These are phyloP conservation scores for Lactarius psammicola DNA, from an alignment of 768 basidiomycete species.

Conservation along the genomic window DNA sequence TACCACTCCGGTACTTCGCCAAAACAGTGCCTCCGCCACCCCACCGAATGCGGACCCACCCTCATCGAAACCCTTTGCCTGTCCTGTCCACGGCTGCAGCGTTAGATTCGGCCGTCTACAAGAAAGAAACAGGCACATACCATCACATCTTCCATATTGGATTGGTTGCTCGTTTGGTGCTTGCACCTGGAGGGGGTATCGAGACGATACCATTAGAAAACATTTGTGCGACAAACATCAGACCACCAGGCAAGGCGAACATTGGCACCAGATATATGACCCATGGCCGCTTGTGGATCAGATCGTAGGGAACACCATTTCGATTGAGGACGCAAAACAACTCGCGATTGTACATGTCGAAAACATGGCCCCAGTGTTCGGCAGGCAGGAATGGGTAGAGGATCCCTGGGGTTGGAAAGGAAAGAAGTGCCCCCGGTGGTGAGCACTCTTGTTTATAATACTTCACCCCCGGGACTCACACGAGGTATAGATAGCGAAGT, in stretches of 20 bases:
- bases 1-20: neutral
- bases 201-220: neutral
- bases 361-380: neutral
- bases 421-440: neutral
- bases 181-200: conserved; percentile 17
- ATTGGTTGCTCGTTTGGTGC: neutral
- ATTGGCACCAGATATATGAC: neutral
- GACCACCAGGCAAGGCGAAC: neutral
- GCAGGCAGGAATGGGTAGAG: neutral
- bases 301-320: neutral
- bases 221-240: neutral
- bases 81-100: neutral
- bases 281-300: neutral
- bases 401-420: neutral
- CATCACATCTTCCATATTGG: conserved; percentile 2
- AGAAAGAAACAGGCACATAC: neutral
- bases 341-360: neutral
- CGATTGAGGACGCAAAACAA: neutral
- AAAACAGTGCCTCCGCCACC: neutral
- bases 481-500: neutral
- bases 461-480: neutral
- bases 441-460: neutral
- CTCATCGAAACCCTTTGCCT: neutral
- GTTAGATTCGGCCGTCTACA: neutral
- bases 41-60: accelerated